phyloP scores from a whole-genome alignment of 345 rosid species.

The Citrus inodora region DNA sequence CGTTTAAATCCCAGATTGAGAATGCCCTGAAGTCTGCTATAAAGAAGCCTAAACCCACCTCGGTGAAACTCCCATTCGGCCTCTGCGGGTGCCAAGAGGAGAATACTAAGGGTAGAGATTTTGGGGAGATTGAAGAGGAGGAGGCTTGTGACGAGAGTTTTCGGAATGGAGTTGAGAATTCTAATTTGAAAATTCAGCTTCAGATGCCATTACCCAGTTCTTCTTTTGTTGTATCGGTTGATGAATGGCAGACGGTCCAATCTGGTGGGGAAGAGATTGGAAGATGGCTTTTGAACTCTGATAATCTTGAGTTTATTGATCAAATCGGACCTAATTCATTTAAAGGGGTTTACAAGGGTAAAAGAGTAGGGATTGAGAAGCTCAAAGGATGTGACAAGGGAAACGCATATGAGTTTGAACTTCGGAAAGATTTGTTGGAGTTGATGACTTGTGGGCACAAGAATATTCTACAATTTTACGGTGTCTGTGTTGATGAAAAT shows the following conservation, averaged over 20 bases:
- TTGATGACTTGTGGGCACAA: constrained; percentile 93
- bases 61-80: constrained; percentile 90
- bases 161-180: constrained; percentile 47
- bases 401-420: constrained; percentile 75
- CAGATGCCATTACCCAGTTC: constrained; percentile 74
- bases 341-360: constrained; percentile 75
- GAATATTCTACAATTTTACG: constrained; percentile 74
- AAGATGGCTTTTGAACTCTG: constrained; percentile 78
- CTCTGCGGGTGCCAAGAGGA: constrained; percentile 98
- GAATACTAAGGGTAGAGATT: constrained; percentile 51
- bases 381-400: constrained; percentile 97
- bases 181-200: constrained; percentile 52
- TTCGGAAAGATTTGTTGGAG: constrained; percentile 76
- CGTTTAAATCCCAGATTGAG: constrained; percentile 60
- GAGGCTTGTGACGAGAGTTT: constrained; percentile 48
- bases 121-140: constrained; percentile 75
- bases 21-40: constrained; percentile 69
- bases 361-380: constrained; percentile 79
- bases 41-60: constrained; percentile 52
- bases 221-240: constrained; percentile 63
- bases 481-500: constrained; percentile 83
- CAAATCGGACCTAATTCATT: constrained; percentile 64
- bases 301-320: constrained; percentile 71
- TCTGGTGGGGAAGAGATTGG: constrained; percentile 67
- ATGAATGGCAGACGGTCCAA: constrained; percentile 89